A percentile compares a stretch with the other conserved stretches of the same genome.
These are phyloP conservation scores for Thinopyrum obtusiflorum DNA, from an alignment of 202 grass and related monocot genomes.

Conservation along the genomic window DNA sequence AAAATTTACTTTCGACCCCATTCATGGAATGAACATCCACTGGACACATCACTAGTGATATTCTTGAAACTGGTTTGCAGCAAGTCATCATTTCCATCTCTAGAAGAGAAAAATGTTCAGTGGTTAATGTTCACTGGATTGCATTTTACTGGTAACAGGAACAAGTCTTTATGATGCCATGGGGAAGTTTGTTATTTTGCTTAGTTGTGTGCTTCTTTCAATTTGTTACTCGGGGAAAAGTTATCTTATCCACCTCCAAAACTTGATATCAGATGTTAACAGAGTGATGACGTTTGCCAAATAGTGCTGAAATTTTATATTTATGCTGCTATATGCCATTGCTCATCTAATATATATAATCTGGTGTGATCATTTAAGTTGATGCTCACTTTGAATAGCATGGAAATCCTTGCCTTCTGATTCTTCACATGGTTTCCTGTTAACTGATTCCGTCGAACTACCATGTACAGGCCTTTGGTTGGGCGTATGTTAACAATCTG, in stretches of 20 bases:
- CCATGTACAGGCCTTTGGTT: slow-evolving; percentile 80
- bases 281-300: background rate
- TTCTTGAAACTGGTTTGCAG: background rate
- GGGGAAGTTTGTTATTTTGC: background rate
- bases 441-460: slow-evolving; percentile 5
- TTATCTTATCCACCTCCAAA: background rate
- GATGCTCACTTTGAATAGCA: background rate
- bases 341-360: background rate
- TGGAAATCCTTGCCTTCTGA: background rate
- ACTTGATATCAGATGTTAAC: background rate
- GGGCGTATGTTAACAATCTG: slow-evolving; percentile 78
- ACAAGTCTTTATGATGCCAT: background rate
- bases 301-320: background rate
- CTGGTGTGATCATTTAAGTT: background rate
- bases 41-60: background rate
- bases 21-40: background rate
- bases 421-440: background rate
- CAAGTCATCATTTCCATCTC: background rate
- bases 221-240: background rate
- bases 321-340: background rate
- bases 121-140: background rate
- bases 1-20: background rate
- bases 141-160: background rate
- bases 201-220: background rate
- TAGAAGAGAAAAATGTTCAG: background rate